These are phyloP conservation scores for Colletotrichum karsti DNA, from an alignment of 2,329 filamentous ascomycete species.

Conservation along the genomic window DNA sequence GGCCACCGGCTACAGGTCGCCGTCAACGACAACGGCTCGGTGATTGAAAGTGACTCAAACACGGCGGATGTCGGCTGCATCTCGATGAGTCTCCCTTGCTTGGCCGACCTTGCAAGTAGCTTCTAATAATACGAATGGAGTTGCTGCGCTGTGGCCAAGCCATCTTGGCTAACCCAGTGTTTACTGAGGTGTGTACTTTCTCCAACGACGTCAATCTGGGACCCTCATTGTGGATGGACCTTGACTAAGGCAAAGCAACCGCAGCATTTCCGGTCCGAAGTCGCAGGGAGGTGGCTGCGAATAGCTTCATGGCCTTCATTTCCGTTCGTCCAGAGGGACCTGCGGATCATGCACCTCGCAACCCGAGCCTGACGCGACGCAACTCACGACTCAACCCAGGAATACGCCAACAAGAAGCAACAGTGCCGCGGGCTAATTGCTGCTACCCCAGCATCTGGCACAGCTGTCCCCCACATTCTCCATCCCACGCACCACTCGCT, in stretches of 20 bases:
- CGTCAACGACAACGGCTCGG: neutral
- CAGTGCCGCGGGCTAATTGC: neutral
- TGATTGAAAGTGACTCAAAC: neutral
- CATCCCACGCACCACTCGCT: neutral
- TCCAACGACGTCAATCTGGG: neutral
- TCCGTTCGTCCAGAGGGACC: slow-evolving; percentile 29
- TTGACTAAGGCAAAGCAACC: slow-evolving; percentile 1
- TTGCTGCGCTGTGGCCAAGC: neutral
- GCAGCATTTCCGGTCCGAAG: neutral
- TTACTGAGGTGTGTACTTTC: neutral
- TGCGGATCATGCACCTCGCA: slow-evolving; percentile 27
- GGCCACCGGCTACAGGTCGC: neutral
- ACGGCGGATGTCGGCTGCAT: neutral
- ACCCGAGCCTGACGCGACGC: neutral
- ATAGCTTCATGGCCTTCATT: slow-evolving; percentile 18
- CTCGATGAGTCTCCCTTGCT: neutral
- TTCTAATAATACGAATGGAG: neutral
- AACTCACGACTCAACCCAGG: neutral
- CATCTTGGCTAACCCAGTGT: neutral
- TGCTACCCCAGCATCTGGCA: neutral
- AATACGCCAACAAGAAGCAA: neutral
- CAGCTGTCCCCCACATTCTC: slow-evolving; percentile 5
- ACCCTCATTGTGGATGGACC: neutral
- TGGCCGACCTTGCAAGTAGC: too few species aligned
- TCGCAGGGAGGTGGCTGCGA: slow-evolving; percentile 24